A percentile compares a stretch with the other conserved stretches of the same genome.
Conservation (phyloP, 1,139 yeast species). For the Protomyces inundatus region DNA sequence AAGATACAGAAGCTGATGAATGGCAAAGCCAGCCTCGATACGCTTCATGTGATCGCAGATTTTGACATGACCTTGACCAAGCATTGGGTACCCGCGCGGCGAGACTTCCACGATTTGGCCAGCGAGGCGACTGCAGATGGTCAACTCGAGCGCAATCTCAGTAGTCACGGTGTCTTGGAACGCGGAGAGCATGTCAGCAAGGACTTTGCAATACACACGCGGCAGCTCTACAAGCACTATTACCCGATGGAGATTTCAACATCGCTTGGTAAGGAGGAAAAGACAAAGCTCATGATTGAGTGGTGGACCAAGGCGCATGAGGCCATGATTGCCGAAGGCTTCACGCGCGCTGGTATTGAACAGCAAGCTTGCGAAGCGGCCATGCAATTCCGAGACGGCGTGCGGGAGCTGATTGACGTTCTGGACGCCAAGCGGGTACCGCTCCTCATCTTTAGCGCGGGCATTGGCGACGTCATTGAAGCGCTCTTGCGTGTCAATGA, state of each 20-base stretch:
- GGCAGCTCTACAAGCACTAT: constrained; percentile 7
- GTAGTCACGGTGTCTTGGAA: constrained; percentile 24
- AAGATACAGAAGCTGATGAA: neutral
- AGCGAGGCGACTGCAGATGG: neutral
- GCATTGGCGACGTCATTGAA: constrained; percentile 23
- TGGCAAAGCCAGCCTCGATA: neutral
- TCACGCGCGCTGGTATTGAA: neutral
- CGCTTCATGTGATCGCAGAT: constrained; percentile 10
- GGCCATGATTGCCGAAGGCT: constrained; percentile 7
- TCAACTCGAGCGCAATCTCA: constrained; percentile 3
- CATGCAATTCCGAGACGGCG: constrained; percentile 13
- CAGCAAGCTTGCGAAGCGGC: neutral
- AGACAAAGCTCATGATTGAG: constrained; percentile 17
- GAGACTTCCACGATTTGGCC: neutral
- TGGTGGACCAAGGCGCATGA: constrained; percentile 26
- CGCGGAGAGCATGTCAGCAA: constrained; percentile 9
- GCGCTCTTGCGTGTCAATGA: constrained; percentile 2
- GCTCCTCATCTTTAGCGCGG: constrained; percentile 19
- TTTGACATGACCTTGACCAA: constrained; percentile 25
- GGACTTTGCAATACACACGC: constrained; percentile 9
- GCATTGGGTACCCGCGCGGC: constrained; percentile 11
- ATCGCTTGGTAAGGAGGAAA: neutral
- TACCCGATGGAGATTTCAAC: constrained; percentile 16
- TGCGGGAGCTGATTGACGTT: neutral
- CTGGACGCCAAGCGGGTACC: neutral